Percentiles rank a stretch among this genome's conserved stretches.
Evolutionary conservation across 495 filamentous ascomycete genomes (phyloP).

Genomic region (Aspergillus taichungensis): DNA sequence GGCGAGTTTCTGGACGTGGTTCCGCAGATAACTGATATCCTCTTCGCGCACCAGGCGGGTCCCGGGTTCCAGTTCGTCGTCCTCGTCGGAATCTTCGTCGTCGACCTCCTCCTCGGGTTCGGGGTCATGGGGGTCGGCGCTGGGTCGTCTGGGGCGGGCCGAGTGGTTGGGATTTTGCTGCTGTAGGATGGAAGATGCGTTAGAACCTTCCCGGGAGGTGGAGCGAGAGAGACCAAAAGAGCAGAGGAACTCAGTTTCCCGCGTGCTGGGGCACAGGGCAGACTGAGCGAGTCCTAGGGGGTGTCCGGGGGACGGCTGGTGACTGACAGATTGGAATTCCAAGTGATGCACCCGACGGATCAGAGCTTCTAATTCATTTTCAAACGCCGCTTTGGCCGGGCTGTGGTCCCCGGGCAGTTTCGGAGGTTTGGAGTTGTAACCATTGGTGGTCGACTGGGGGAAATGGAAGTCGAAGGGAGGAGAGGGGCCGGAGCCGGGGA

Average conservation of each 20-base stretch:
- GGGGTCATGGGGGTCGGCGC: slow-evolving; percentile 17
- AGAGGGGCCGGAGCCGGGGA: slow-evolving; percentile 29
- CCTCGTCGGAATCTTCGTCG: slow-evolving; percentile 33
- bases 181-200: slow-evolving; percentile 33
- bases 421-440: slow-evolving; percentile 34
- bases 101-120: slow-evolving; percentile 26
- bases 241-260: slow-evolving; percentile 28
- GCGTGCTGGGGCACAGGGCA: slow-evolving; percentile 42
- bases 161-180: slow-evolving; percentile 31
- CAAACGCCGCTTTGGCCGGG: slow-evolving; percentile 57
- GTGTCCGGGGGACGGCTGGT: slow-evolving; percentile 52
- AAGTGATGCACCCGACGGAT: slow-evolving; percentile 58
- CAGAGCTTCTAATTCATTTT: slow-evolving; percentile 62
- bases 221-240: slow-evolving; percentile 34
- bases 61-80: slow-evolving; percentile 28
- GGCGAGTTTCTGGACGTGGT: slow-evolving; percentile 71
- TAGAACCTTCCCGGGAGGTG: slow-evolving; percentile 31
- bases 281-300: slow-evolving; percentile 47
- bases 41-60: slow-evolving; percentile 52
- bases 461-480: slow-evolving; percentile 33
- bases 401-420: slow-evolving; percentile 56
- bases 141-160: slow-evolving; percentile 17
- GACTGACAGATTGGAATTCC: slow-evolving; percentile 54
- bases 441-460: slow-evolving; percentile 24
- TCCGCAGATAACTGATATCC: slow-evolving; percentile 60